Base-by-base conservation (phyloP, 2,329 filamentous ascomycete genomes). In the Ambrosiella cleistominuta region DNA sequence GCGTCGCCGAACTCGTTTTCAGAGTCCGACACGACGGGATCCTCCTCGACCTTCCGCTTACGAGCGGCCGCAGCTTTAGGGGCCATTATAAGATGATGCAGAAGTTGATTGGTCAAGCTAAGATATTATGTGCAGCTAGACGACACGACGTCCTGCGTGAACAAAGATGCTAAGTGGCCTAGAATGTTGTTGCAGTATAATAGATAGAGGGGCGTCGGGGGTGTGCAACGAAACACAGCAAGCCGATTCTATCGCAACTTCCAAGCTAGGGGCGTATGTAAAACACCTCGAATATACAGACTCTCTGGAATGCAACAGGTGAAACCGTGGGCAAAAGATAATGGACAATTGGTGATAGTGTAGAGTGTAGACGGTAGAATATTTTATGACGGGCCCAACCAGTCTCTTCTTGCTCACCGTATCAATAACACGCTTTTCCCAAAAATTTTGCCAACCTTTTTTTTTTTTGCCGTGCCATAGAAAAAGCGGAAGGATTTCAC, bases 11-110 rank as follows among this genome's bases (percentile, higher is more conserved):
- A 77, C 63, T 85, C 82, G 63, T 81, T 76, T 38, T 82, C 82
- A 19, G 78, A 81, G 61, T 77, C 72, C 37, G 52, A 54, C 13
- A 54, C 17, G 11, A 54, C 52, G 12, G 74, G 70, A 63, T 80
- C 78, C 38, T 73, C 73, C 27, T 74, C 74, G 61, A 78, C 78
- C 70, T 86, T 86, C 63, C 83, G 79, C 73, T 86, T 86, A 68
- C 78, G 75, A 64, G 66, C 65, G 47, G 52, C 51, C n/a, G 58
- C 27, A 45, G 35, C 56, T 19, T 47, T 60, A 37, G 39, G 19
- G 38, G 51, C 42, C 59, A 57, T 57, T 37, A 19, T 51, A 12
- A 36, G 8, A 12, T 13, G n/a, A 36, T 51, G 17, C 3, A 2
- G 47, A 11, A n/a, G 19, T 9, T 51, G 17, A n/a, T 12, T 51